Conservation (phyloP, 805 yeast genomes). For the Cyberlindnera samutprakarnensis region DNA sequence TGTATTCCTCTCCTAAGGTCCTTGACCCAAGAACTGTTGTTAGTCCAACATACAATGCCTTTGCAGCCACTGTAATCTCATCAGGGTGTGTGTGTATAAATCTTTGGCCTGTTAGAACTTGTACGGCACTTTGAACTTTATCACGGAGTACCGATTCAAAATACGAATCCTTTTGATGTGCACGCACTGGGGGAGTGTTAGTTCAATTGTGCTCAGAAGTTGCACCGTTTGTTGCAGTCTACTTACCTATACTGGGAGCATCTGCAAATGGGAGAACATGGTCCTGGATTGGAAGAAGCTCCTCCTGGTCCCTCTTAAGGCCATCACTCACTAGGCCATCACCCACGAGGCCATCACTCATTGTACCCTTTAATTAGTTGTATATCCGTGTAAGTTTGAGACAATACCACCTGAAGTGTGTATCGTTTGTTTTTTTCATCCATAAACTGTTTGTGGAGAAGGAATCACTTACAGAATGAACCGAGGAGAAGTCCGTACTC, state of each 20-base stretch:
- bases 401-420: too few relatives aligned
- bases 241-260: constrained; percentile 78
- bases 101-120: constrained; percentile 48
- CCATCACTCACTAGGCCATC: too few relatives aligned
- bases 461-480: too few relatives aligned
- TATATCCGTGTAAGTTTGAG: constrained; percentile 13
- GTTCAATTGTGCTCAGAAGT: not conserved
- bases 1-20: constrained; percentile 92
- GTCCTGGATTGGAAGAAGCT: not conserved
- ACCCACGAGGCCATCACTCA: too few relatives aligned
- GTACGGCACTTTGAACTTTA: constrained; percentile 50
- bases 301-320: not conserved
- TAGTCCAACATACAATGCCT: constrained; percentile 55
- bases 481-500: too few relatives aligned
- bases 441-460: too few relatives aligned
- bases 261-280: constrained; percentile 58
- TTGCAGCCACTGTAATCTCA: constrained; percentile 51
- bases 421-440: too few relatives aligned
- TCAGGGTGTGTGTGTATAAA: constrained; percentile 56
- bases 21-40: constrained; percentile 74
- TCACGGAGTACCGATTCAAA: constrained; percentile 48
- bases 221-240: not conserved
- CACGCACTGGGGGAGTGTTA: constrained; percentile 45
- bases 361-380: too few relatives aligned
- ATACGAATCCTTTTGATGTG: constrained; percentile 84